Evolutionary conservation across 2,329 filamentous ascomycete genomes (phyloP), one percentile per base, ranked within the genome.

Genomic region (Truncatella angustata): DNA sequence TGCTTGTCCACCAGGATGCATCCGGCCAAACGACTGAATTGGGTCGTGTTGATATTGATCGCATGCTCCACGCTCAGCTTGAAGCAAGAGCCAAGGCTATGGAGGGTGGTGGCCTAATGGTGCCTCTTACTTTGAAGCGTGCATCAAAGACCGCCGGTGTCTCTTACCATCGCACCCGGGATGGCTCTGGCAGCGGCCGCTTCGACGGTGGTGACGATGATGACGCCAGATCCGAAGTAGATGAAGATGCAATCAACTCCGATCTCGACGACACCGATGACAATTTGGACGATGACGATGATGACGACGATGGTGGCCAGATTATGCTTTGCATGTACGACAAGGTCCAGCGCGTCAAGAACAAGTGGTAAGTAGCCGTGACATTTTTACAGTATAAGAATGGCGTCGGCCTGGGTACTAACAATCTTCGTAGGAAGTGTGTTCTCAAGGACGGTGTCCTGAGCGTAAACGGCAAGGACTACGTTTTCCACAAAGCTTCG

Each of bases 241-340:
- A 97, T 58, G 93, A 96, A 59, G 92, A 99, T 68, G 94, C 93
- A 2, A 99, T 99, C 74, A 99, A 99, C 70, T 97, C 94, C 0
- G 94, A 99, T 63, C 84, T 99, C 3, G 94, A 99, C 66, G 94
- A 99, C 66, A 85, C 92, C 0, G 92, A 97, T 56, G 94, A 97
- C 55, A 86, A 90, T 10, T 73, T 84, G 16, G 86, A 89, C 26
- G 91, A 94, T 21, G 90, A 93, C 21, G 90, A 94, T 30, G 92
- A 94, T 47, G 90, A 91, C 12, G 91, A 95, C 54, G 92, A 96
- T 39, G 83, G 86, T 32, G 86, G 87, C 1, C 89, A 96, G 61
- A 92, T 95, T 67, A 97, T 99, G 90, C 85, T 99, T 36, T 99
- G 94, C 77, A 97, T 96, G 68, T 99, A 99, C 69, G 94, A 99